phyloP scores from a whole-genome alignment of 2,329 filamentous ascomycete genomes.

The Xylaria sp. region DNA sequence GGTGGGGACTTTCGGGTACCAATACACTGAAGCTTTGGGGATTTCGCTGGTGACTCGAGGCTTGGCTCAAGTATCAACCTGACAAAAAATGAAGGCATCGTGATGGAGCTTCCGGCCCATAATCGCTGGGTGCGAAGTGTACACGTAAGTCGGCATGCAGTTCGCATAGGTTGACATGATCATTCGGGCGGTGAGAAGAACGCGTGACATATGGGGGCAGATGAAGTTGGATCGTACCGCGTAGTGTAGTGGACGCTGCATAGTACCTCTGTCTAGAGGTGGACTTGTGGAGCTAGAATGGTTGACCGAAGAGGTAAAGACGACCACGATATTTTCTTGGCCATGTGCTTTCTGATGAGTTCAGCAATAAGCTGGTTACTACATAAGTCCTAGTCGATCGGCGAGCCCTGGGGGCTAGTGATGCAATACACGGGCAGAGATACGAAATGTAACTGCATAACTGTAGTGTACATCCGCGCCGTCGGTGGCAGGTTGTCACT shows the following conservation, averaged over 20 bases:
- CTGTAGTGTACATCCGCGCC: constrained; percentile 25
- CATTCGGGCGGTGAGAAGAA: constrained; percentile 38
- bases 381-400: constrained; percentile 34
- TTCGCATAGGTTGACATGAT: constrained; percentile 35
- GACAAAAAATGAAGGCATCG: constrained; percentile 39
- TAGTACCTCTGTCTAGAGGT: constrained; percentile 20
- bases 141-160: constrained; percentile 42
- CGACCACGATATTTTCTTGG: constrained; percentile 32
- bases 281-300: constrained; percentile 28
- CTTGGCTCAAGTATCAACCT: constrained; percentile 19
- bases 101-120: constrained; percentile 37
- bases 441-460: constrained; percentile 34
- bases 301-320: constrained; percentile 32
- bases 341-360: constrained; percentile 29
- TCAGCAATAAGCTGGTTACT: constrained; percentile 32
- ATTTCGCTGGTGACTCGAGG: constrained; percentile 21
- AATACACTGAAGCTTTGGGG: constrained; percentile 26
- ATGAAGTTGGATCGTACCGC: constrained; percentile 37
- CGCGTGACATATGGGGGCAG: constrained; percentile 35
- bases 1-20: constrained; percentile 36
- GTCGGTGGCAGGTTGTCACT: constrained; percentile 33
- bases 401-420: constrained; percentile 36
- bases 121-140: constrained; percentile 31
- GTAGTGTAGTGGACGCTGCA: constrained; percentile 24
- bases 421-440: constrained; percentile 34